phyloP scores from a whole-genome alignment of 345 rosid species.

The Brassica nigra region DNA sequence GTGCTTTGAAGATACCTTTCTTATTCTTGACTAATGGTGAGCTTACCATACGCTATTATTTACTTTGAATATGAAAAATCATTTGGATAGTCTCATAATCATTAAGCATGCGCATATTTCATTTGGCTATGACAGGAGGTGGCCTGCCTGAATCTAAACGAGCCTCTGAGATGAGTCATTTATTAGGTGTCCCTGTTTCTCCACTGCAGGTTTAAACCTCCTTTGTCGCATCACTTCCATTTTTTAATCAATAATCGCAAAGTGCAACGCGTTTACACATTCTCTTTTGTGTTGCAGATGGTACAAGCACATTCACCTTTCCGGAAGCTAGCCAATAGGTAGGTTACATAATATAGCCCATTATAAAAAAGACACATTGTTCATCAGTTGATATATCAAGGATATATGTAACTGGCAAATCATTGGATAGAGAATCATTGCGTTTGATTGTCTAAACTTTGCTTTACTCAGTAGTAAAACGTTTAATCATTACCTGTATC shows the following conservation, averaged over 20 bases:
- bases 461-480: background rate
- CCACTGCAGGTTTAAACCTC: conserved; percentile 63
- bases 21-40: conserved; percentile 80
- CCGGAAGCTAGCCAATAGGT: conserved; percentile 65
- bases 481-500: conserved; percentile 11
- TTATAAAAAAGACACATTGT: background rate
- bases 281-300: conserved; percentile 50
- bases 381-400: background rate
- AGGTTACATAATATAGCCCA: background rate
- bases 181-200: conserved; percentile 58
- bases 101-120: background rate
- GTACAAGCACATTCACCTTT: conserved; percentile 88
- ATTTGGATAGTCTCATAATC: background rate
- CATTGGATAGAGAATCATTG: background rate
- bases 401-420: background rate
- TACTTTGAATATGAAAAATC: too few relatives aligned
- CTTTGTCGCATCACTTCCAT: background rate
- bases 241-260: background rate
- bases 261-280: background rate
- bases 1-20: conserved; percentile 72
- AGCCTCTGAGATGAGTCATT: conserved; percentile 66
- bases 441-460: background rate
- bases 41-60: conserved; percentile 2
- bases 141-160: conserved; percentile 80
- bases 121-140: conserved; percentile 58